Evolutionary conservation across 139 green algal genomes (phyloP).

Genomic region (Chlorella sp.): DNA sequence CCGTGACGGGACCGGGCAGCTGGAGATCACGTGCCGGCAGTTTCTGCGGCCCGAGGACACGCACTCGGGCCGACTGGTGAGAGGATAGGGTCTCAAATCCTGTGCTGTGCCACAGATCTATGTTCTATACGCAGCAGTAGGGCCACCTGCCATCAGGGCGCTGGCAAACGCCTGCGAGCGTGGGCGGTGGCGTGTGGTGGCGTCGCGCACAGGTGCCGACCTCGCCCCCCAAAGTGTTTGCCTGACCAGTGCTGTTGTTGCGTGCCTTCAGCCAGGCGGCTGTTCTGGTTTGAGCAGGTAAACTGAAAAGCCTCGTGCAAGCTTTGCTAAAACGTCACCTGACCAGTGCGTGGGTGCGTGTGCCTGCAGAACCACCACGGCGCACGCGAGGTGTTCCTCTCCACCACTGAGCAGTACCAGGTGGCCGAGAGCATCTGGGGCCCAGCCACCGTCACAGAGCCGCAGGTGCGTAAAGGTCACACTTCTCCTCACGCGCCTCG

Average conservation of each 20-base stretch:
- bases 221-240: not conserved
- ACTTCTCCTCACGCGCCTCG: too few species aligned
- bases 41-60: conserved; percentile 83
- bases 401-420: conserved; percentile 36
- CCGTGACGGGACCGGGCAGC: conserved; percentile 18
- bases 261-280: not conserved
- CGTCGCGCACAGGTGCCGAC: not conserved
- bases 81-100: too few species aligned
- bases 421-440: conserved; percentile 12
- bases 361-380: conserved; percentile 61
- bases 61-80: conserved; percentile 65
- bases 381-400: conserved; percentile 77
- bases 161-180: too few species aligned
- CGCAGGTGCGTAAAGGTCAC: not conserved
- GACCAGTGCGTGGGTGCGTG: not conserved
- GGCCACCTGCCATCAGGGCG: too few species aligned
- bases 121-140: too few species aligned
- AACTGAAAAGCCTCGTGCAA: not conserved
- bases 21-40: conserved; percentile 53
- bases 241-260: not conserved
- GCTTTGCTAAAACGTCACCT: not conserved
- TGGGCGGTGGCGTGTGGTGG: not conserved
- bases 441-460: conserved; percentile 7
- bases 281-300: not conserved
- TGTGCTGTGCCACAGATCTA: too few species aligned